Evolutionary conservation across 768 basidiomycete species (phyloP).

Genomic region (Auricularia sp.): DNA sequence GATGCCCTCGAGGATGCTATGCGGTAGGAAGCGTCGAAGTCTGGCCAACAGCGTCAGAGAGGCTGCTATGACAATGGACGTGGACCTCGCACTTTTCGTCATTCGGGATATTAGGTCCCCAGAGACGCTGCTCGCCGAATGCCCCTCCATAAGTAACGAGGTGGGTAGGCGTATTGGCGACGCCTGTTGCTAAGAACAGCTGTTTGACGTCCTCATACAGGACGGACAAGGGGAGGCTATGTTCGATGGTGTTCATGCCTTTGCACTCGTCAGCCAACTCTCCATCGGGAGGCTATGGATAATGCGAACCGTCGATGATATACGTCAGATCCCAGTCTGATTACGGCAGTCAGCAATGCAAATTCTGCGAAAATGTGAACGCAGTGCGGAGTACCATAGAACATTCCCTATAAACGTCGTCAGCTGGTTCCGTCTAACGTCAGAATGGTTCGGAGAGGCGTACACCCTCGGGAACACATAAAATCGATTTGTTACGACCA

Average conservation of each 20-base stretch:
- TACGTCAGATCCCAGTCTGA: slow-evolving; percentile 72
- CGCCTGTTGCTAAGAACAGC: slow-evolving; percentile 55
- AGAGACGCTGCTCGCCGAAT: slow-evolving; percentile 56
- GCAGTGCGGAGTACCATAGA: no score
- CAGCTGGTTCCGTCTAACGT: no score
- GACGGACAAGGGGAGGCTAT: slow-evolving; percentile 52
- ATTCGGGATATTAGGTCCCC: slow-evolving; percentile 55
- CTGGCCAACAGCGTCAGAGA: slow-evolving; percentile 21
- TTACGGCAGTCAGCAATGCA: slow-evolving; percentile 27
- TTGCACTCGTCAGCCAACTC: no score
- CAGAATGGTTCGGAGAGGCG: slow-evolving; percentile 10
- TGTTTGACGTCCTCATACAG: slow-evolving; percentile 59
- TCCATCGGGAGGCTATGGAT: no score
- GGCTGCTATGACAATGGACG: not conserved
- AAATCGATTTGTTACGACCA: slow-evolving; percentile 53
- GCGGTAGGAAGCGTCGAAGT: slow-evolving; percentile 51
- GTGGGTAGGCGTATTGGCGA: slow-evolving; percentile 64
- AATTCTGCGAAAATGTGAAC: no score
- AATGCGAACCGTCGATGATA: slow-evolving; percentile 51
- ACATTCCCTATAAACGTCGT: no score
- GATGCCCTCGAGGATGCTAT: slow-evolving; percentile 50
- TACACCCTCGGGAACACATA: slow-evolving; percentile 62
- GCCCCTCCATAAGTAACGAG: slow-evolving; percentile 69
- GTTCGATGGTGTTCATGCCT: slow-evolving; percentile 74
- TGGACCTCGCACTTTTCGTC: slow-evolving; percentile 45